Evolutionary conservation across 768 basidiomycete genomes (phyloP).

Genomic region (Psilocybe cubensis): DNA sequence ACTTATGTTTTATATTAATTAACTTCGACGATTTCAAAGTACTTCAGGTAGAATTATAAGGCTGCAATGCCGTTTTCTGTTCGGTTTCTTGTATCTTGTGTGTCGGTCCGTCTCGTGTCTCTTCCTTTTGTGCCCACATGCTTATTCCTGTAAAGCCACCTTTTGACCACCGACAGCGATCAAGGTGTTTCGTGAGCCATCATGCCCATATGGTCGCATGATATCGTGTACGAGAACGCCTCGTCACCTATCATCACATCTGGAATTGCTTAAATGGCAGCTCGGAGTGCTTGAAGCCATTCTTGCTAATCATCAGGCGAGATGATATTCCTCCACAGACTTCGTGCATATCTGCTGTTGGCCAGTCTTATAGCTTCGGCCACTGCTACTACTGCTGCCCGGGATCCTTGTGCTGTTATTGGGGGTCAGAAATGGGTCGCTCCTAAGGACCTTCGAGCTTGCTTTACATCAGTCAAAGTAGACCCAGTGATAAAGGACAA

Average conservation of each 20-base stretch:
- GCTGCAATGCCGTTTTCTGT: not conserved
- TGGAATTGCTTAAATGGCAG: slow-evolving; percentile 5
- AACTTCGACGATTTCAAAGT: not conserved
- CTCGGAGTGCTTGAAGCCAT: not conserved
- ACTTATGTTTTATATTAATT: not conserved
- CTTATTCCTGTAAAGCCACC: slow-evolving; percentile 11
- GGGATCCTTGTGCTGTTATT: slow-evolving; percentile 58
- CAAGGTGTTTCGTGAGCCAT: not conserved
- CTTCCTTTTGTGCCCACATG: slow-evolving; percentile 16
- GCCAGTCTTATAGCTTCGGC: slow-evolving; percentile 13
- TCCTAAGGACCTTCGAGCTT: slow-evolving; percentile 53
- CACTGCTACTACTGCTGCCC: slow-evolving; percentile 1
- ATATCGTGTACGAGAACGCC: slow-evolving; percentile 13
- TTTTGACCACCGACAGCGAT: slow-evolving; percentile 12
- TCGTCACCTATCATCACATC: not conserved
- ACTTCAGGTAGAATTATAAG: not conserved
- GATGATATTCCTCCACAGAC: slow-evolving; percentile 12
- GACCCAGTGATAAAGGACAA: slow-evolving; percentile 53
- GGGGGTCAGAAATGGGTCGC: slow-evolving; percentile 61
- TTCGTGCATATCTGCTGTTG: slow-evolving; percentile 14
- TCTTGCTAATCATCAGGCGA: not conserved
- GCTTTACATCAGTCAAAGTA: slow-evolving; percentile 53
- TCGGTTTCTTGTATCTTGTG: not conserved
- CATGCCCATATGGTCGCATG: slow-evolving; percentile 19
- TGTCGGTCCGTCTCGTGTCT: not conserved